A percentile compares a stretch with the other conserved stretches of the same genome.
These are phyloP conservation scores for Heliamphora pulchella DNA, from an alignment of 179 eudicot species.

Conservation along the genomic window DNA sequence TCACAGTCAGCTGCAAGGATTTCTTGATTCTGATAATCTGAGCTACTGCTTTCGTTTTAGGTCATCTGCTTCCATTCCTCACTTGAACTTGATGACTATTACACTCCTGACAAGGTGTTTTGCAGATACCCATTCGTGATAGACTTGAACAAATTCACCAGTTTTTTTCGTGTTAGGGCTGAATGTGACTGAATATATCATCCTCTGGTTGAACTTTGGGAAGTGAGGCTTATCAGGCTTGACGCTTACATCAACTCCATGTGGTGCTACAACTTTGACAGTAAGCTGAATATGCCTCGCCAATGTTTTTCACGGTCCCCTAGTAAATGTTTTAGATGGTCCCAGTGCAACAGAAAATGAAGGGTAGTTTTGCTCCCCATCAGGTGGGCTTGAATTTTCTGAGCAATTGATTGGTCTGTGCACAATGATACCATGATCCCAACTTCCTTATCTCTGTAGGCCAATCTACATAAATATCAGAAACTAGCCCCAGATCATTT, in stretches of 20 bases:
- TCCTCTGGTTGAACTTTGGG: constrained; percentile 24
- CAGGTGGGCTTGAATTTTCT: constrained; percentile 28
- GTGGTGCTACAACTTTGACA: constrained; percentile 41
- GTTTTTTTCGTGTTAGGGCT: not conserved
- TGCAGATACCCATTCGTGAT: constrained; percentile 22
- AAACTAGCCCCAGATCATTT: constrained; percentile 51
- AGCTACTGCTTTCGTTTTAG: not conserved
- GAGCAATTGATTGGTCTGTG: constrained; percentile 39
- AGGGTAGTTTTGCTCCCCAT: constrained; percentile 60
- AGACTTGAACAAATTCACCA: constrained; percentile 22
- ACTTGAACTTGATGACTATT: constrained; percentile 16
- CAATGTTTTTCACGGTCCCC: constrained; percentile 60
- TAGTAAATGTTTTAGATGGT: constrained; percentile 31
- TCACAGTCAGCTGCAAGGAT: not conserved
- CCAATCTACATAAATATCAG: constrained; percentile 48
- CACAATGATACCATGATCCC: constrained; percentile 23
- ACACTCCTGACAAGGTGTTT: constrained; percentile 31
- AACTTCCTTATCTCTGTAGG: constrained; percentile 42
- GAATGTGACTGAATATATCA: constrained; percentile 26
- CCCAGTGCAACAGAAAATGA: constrained; percentile 44
- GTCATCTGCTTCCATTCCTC: not conserved
- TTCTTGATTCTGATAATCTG: not conserved
- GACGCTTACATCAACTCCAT: constrained; percentile 39
- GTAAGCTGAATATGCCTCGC: constrained; percentile 47
- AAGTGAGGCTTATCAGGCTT: constrained; percentile 36